These are phyloP conservation scores for Ogataea ganodermae DNA, from an alignment of 805 yeast species.

Conservation along the genomic window DNA sequence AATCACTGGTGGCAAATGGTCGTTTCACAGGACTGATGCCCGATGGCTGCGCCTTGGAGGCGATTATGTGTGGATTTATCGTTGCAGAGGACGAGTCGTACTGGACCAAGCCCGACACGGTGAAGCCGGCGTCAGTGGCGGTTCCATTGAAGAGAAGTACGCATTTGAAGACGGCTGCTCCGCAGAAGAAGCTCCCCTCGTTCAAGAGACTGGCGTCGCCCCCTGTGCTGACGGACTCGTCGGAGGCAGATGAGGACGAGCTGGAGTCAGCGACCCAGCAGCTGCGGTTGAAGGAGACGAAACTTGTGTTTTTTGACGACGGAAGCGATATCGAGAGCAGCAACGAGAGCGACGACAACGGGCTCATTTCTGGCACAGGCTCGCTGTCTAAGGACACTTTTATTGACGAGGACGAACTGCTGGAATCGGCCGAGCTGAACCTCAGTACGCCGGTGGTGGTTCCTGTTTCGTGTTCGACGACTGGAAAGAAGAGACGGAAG, in stretches of 20 bases:
- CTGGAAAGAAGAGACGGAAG: constrained; percentile 69
- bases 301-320: constrained; percentile 57
- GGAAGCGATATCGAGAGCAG: constrained; percentile 24
- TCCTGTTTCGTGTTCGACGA: constrained; percentile 55
- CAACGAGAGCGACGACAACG: constrained; percentile 28
- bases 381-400: constrained; percentile 42
- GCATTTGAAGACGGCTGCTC: background rate
- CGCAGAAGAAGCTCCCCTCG: constrained; percentile 28
- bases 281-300: constrained; percentile 45
- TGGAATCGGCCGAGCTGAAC: constrained; percentile 34
- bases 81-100: constrained; percentile 39
- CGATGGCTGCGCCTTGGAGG: constrained; percentile 54
- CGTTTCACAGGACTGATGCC: constrained; percentile 56
- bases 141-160: constrained; percentile 26
- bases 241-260: constrained; percentile 45
- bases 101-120: constrained; percentile 57
- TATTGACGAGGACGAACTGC: constrained; percentile 59
- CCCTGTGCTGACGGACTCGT: constrained; percentile 47
- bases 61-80: constrained; percentile 66
- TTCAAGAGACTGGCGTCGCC: constrained; percentile 35
- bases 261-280: constrained; percentile 41
- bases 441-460: constrained; percentile 43
- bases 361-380: background rate
- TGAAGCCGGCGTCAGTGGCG: constrained; percentile 15
- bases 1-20: constrained; percentile 47